These are phyloP conservation scores for Leucoagaricus sp. DNA, from an alignment of 1,284 basidiomycete species.

Conservation along the genomic window DNA sequence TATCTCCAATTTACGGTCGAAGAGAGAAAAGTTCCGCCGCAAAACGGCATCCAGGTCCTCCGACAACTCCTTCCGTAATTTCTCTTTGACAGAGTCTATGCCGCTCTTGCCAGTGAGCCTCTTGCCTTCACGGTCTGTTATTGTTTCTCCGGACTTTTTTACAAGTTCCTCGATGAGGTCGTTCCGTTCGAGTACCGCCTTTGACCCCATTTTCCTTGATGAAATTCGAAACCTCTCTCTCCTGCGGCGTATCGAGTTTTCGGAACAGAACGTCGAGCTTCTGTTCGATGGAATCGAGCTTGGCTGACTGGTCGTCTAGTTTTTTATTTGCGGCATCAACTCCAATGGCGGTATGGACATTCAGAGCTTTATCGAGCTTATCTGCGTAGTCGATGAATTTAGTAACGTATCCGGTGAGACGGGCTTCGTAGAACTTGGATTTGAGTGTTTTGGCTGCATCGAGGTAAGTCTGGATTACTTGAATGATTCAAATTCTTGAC, in stretches of 20 bases:
- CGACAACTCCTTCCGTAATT: slow-evolving; percentile 11
- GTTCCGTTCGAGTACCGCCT: slow-evolving; percentile 24
- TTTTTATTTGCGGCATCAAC: slow-evolving; percentile 34
- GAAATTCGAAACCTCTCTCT: slow-evolving; percentile 31
- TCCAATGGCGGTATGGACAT: slow-evolving; percentile 31
- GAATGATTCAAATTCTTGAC: slow-evolving; percentile 6
- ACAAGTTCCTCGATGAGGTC: slow-evolving; percentile 24
- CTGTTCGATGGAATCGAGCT: too few species aligned
- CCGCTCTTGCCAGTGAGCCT: not conserved
- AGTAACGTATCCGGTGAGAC: slow-evolving; percentile 29
- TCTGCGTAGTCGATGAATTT: slow-evolving; percentile 30
- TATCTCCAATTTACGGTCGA: slow-evolving; percentile 10
- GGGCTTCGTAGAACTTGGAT: slow-evolving; percentile 31
- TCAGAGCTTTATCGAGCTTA: slow-evolving; percentile 28
- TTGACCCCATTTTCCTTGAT: slow-evolving; percentile 32
- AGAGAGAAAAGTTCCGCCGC: slow-evolving; percentile 1
- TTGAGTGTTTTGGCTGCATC: slow-evolving; percentile 35
- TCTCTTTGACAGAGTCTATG: slow-evolving; percentile 12
- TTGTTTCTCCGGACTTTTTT: slow-evolving; percentile 24
- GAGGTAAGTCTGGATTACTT: too few species aligned
- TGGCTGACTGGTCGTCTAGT: slow-evolving; percentile 28
- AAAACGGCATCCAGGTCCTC: slow-evolving; percentile 11
- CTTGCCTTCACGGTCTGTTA: slow-evolving; percentile 8
- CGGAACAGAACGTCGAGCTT: slow-evolving; percentile 27
- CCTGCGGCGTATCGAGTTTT: slow-evolving; percentile 29